Base-by-base conservation (phyloP, 2,329 filamentous ascomycete species). In the Immersiporthe knoxdaviesiana region DNA sequence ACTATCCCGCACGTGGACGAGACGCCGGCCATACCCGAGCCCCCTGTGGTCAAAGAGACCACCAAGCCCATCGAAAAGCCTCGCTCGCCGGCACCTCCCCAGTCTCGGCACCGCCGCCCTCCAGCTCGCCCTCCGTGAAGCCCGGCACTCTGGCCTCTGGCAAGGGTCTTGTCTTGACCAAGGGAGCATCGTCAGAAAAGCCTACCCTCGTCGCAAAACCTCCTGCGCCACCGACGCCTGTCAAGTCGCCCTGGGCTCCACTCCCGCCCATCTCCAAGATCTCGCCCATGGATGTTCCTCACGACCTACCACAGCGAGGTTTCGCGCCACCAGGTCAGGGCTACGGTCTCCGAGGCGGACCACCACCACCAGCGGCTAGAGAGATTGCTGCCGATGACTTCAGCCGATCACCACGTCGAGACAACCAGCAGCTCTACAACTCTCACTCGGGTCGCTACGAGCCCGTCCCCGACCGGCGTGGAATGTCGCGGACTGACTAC, bases 351-450 rank as follows among this genome's bases (percentile, higher is more conserved):
- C 89, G 90, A 71, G 82, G 82, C 66, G 82, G 83, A 73, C 82
- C 83, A 24, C 84, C 84, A 24, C 84, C 84, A 64, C 84, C 84
- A 24, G 83, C 84, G 27, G 86, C 91, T 0, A 93, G 93, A 76
- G 94, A 98, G 77, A 97, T 97, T 72, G 93, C 94, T 7, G 92
- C 94, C 0, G 96, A 98, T 78, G 95, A 97, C 73, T 98, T 97
- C 76, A 97, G 91, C 77, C 88, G 96, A 72, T 88, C 91, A 65
- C 87, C 90, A 44, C 97, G 92, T 90, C 87, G 92, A 75, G 93
- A 97, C 14, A 90, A 88, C 71, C 86, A 92, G 68, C 94, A 98
- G 78, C 84, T 98, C 0, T 98, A 90, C 81, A 97, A 98, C 78
- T 97, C 95, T n/a, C 92, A 97, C 67, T 97, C 93, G 66, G 95